These are phyloP conservation scores for Podaxis mareebaensis DNA, from an alignment of 768 basidiomycete genomes.

Conservation along the genomic window DNA sequence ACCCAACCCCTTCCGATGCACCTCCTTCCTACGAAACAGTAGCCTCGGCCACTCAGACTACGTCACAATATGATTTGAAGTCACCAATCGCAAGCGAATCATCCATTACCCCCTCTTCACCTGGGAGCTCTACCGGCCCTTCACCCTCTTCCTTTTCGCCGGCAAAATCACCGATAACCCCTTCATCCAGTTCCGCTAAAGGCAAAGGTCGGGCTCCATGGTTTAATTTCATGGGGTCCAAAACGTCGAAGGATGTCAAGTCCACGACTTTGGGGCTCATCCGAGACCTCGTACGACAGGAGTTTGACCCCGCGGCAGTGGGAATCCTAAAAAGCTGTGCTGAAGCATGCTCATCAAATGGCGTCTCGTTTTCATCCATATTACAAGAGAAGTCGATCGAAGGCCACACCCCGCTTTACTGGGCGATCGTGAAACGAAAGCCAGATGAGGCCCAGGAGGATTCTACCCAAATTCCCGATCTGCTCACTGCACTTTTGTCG, in stretches of 20 bases:
- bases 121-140: constrained; percentile 7
- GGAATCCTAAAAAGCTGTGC: constrained; percentile 63
- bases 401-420: constrained; percentile 66
- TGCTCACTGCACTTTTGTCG: constrained; percentile 51
- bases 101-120: background rate
- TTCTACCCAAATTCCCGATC: constrained; percentile 33
- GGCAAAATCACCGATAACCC: constrained; percentile 8
- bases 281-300: constrained; percentile 53
- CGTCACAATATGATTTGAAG: constrained; percentile 1
- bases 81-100: background rate
- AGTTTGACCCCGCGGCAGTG: constrained; percentile 30
- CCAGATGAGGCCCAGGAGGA: constrained; percentile 35
- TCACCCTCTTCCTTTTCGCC: constrained; percentile 16
- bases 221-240: constrained; percentile 36
- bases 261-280: constrained; percentile 54
- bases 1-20: constrained; percentile 36
- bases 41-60: background rate
- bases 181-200: constrained; percentile 22
- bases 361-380: constrained; percentile 50
- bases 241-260: constrained; percentile 49
- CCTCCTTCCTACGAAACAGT: constrained; percentile 42
- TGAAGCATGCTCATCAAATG: constrained; percentile 54
- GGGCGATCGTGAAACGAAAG: constrained; percentile 67
- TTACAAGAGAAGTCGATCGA: constrained; percentile 68
- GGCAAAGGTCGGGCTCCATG: constrained; percentile 34